Conservation (phyloP, 306 rosid genomes). For the Vigna trinervia region DNA sequence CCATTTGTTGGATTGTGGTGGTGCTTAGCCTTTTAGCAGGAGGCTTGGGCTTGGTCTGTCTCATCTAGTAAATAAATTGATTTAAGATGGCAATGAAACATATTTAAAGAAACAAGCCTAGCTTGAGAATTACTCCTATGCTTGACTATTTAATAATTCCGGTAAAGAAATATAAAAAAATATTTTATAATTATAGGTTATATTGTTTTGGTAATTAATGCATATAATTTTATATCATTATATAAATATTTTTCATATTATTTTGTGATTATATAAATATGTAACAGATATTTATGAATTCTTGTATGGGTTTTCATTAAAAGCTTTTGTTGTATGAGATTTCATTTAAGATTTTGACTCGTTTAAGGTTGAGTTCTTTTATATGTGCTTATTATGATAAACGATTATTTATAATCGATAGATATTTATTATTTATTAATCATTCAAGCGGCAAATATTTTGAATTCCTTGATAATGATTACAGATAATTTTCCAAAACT, state of each 20-base stretch:
- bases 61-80: not conserved
- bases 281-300: not conserved
- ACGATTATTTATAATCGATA: not conserved
- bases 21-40: constrained; percentile 16
- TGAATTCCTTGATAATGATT: constrained; percentile 10
- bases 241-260: not conserved
- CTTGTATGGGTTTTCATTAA: constrained; percentile 1
- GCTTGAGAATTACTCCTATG: not conserved
- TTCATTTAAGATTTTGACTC: constrained; percentile 9
- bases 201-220: not conserved
- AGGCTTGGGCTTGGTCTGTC: not conserved
- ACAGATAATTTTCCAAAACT: not conserved
- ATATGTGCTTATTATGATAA: not conserved
- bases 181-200: not conserved
- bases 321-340: not conserved
- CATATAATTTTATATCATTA: not conserved
- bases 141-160: constrained; percentile 15
- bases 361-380: not conserved
- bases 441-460: not conserved
- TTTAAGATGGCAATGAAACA: not conserved
- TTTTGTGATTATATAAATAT: too few relatives aligned
- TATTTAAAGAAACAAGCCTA: not conserved
- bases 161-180: not conserved
- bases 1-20: constrained; percentile 7
- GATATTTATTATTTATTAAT: not conserved